Evolutionary conservation across 2,329 filamentous ascomycete genomes (phyloP), one percentile per base, ranked within the genome.

Genomic region (Mycogone perniciosa): DNA sequence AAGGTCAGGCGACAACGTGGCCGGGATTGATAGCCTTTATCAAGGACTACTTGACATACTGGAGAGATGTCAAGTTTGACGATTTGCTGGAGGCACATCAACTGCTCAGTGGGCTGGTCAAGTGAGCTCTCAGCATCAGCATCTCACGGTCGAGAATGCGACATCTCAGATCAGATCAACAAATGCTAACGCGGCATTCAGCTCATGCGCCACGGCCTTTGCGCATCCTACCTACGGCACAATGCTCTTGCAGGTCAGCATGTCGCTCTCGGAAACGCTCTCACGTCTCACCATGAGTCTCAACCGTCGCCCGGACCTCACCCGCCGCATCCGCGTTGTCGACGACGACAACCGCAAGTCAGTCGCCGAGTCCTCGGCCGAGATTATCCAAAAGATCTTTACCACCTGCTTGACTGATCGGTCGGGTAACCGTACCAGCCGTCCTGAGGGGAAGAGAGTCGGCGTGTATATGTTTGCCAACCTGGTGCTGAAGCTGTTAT

Each of bases 381-480:
- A 96, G 62, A 86, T 89, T 46, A 87, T 96, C 53, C 86, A 95
- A 54, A 88, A 90, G 64, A 89, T 91, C 26, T 96, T 96, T 64
- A 93, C 89, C 8, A 89, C 89, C 37, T 96, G 92, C 57, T 72
- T 96, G 33, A 90, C 87, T 4, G 90, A 96, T 64, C 81, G 89
- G 44, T 85, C 81, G 1, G 83, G 83, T 13, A 82, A 79, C 29
- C 75, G 81, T 9, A 79, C 79, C 58, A 82, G 81, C 20, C 80
- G 76, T 53, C 89, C 89, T 0, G 86, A 91, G 60, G 89, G 90
- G 49, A 95, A 91, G 65, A 89, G 92, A 63, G 72, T 86, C 8
- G 91, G 89, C 40, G 90, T 96, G 55, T 96, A 96, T 70, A 84
- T 88, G 52, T 90, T 95, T 69, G 91, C 90, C 53, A 96, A 96